Percentiles rank a stretch among this genome's conserved stretches.
Conservation (phyloP, 768 basidiomycete species). For the Serendipita sp. region DNA sequence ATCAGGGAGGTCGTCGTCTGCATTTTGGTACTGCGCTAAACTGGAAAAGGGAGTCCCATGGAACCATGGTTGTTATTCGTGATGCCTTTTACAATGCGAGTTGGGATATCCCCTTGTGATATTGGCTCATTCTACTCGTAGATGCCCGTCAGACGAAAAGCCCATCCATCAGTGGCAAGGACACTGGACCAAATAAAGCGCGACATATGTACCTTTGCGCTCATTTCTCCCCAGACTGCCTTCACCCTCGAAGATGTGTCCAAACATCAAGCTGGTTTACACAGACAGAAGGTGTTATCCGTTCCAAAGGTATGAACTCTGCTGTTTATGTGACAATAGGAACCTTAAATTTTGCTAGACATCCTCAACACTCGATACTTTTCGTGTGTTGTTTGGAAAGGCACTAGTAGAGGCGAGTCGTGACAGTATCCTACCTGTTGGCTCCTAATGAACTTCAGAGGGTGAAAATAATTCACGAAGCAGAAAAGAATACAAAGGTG, state of each 20-base stretch:
- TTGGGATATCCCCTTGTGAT: conserved; percentile 11
- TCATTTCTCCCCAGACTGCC: conserved; percentile 53
- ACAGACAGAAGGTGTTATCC: conserved; percentile 29
- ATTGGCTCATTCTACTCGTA: conserved; percentile 17
- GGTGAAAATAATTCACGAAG: conserved; percentile 44
- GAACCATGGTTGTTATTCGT: conserved; percentile 69
- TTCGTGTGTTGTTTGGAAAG: conserved; percentile 25
- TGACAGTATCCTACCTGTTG: no score
- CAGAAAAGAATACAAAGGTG: conserved; percentile 35
- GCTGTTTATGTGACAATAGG: neutral
- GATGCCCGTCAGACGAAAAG: conserved; percentile 67
- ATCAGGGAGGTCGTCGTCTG: conserved; percentile 48
- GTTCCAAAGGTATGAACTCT: conserved; percentile 43
- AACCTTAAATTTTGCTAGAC: conserved; percentile 30
- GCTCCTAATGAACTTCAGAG: conserved; percentile 27
- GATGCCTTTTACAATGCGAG: conserved; percentile 83
- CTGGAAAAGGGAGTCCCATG: conserved; percentile 55
- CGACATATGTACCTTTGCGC: conserved; percentile 55
- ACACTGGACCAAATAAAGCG: conserved; percentile 53
- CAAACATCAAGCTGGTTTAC: conserved; percentile 22
- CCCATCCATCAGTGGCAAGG: conserved; percentile 43
- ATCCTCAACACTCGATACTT: conserved; percentile 43
- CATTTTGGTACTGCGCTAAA: conserved; percentile 60
- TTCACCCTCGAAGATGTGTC: conserved; percentile 51
- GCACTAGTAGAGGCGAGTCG: conserved; percentile 31